phyloP scores from a whole-genome alignment of 805 yeast genomes.

The Suhomyces sp. region DNA sequence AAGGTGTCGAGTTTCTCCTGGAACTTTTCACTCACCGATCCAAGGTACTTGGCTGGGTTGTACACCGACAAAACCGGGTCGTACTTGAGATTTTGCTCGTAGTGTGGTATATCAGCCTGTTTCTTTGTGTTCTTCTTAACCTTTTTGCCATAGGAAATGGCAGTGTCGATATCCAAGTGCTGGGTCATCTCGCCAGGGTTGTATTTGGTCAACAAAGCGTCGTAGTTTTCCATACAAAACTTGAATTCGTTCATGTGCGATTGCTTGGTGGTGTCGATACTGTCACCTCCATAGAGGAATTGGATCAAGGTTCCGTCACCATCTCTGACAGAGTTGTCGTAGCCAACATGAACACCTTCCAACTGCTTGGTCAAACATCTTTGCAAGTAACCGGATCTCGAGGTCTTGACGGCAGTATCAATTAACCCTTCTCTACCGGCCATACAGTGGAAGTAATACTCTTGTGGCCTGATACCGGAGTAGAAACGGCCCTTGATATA shows the following conservation, averaged over 20 bases:
- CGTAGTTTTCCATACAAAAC: conserved; percentile 90
- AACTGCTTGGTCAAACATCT: conserved; percentile 97
- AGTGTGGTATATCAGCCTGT: conserved; percentile 60
- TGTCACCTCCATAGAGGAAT: conserved; percentile 97
- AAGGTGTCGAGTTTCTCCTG: conserved; percentile 74
- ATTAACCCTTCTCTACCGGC: conserved; percentile 99
- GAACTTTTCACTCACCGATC: conserved; percentile 89
- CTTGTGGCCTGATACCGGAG: conserved; percentile 97
- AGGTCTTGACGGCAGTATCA: conserved; percentile 98
- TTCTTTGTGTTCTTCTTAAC: conserved; percentile 68
- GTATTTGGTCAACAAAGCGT: conserved; percentile 79
- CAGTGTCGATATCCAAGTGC: conserved; percentile 80
- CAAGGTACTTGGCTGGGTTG: conserved; percentile 87
- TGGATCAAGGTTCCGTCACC: conserved; percentile 91
- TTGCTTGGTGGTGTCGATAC: conserved; percentile 91
- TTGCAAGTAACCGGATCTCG: conserved; percentile 96
- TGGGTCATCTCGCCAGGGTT: conserved; percentile 72
- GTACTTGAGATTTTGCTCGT: conserved; percentile 58
- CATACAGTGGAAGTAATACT: conserved; percentile 99
- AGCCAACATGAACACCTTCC: conserved; percentile 92
- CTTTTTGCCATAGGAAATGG: conserved; percentile 78
- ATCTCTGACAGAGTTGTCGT: conserved; percentile 94
- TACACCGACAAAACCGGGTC: conserved; percentile 86
- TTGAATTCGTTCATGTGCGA: conserved; percentile 90
- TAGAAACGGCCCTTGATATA: conserved; percentile 95